Base-by-base conservation (phyloP, 2,329 filamentous ascomycete species). In the Hymenoscyphus scutula region DNA sequence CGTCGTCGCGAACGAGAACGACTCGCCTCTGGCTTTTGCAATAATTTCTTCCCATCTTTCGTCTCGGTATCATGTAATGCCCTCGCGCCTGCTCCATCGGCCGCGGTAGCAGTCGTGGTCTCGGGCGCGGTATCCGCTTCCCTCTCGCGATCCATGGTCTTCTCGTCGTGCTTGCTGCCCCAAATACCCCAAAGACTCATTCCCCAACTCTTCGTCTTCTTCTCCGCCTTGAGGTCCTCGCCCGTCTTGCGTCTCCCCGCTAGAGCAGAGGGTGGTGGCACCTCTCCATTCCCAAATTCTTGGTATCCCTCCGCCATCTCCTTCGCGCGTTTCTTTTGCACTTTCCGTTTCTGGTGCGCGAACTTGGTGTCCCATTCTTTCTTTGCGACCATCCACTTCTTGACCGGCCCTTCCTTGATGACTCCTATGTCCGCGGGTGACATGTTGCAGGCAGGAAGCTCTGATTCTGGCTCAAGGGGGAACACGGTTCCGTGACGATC, bases 101-200 rank as follows among this genome's bases (percentile, higher is more conserved):
- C 74, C 1, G 71, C 73, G 4, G 75, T 77, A 1, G 77, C 77
- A 6, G 71, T 69, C 27, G 70, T 67, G 11, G 65, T 70, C 25
- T 70, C 70, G 0, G 75, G 69, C 2, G 74, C 70, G 62, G 76
- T 75, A 1, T 81, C 79, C 0, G 81, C 81, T 66, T 81, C 80
- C 59, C 82, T 74, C 72, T 88, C 84, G 3, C 84, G 78, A 55
- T 80, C 78, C 3, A 96, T 81, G 0, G 89, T 90, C 65, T 82
- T 82, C 74, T 94, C 84, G 73, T 98, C 95, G 72, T 97, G 92
- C 73, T 90, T 96, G 54, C 89, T 93, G 15, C 91, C 92, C 90
- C 92, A 96, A 1, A 89, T 80, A 57, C 87, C 90, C 94, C 94
- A 98, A 67, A 97, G 78, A 2, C 88, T 85, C 74, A 97, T 80